phyloP scores from a whole-genome alignment of 805 yeast genomes.

The Schwanniomyces yamadae region DNA sequence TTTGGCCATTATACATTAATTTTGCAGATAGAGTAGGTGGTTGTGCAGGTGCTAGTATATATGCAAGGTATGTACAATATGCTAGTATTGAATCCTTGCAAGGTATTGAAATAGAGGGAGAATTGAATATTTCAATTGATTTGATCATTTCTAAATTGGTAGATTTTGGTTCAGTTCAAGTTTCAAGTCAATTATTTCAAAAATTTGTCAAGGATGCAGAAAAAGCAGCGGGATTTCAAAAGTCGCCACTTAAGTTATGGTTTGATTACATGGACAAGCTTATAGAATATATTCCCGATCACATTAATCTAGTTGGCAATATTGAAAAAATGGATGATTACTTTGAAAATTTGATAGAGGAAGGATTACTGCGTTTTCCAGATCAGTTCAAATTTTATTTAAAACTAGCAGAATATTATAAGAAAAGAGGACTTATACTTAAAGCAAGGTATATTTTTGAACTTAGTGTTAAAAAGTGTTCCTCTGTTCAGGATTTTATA shows the following conservation, averaged over 20 bases:
- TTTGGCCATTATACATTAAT: conserved; percentile 53
- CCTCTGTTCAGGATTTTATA: conserved; percentile 61
- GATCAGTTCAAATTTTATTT: conserved; percentile 55
- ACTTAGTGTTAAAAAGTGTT: conserved; percentile 45
- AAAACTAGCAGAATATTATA: conserved; percentile 49
- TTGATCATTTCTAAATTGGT: conserved; percentile 29
- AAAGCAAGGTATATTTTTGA: conserved; percentile 40
- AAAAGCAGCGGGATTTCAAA: conserved; percentile 25
- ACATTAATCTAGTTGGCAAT: conserved; percentile 10
- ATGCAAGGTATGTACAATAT: conserved; percentile 29
- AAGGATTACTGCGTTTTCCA: conserved; percentile 41
- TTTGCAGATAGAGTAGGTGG: conserved; percentile 50
- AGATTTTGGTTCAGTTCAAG: conserved; percentile 24
- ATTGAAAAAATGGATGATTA: conserved; percentile 4
- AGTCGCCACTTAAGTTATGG: conserved; percentile 50
- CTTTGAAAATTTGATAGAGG: conserved; percentile 25
- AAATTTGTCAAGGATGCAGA: conserved; percentile 29
- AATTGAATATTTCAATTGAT: conserved; percentile 20
- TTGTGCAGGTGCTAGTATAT: conserved; percentile 29
- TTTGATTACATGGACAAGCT: conserved; percentile 44
- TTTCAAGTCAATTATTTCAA: conserved; percentile 31
- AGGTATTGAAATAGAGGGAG: conserved; percentile 7
- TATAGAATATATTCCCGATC: conserved; percentile 11
- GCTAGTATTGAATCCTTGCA: conserved; percentile 17
- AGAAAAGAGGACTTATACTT: conserved; percentile 28